phyloP scores from a whole-genome alignment of 306 rosid species.

The Neltuma alba region DNA sequence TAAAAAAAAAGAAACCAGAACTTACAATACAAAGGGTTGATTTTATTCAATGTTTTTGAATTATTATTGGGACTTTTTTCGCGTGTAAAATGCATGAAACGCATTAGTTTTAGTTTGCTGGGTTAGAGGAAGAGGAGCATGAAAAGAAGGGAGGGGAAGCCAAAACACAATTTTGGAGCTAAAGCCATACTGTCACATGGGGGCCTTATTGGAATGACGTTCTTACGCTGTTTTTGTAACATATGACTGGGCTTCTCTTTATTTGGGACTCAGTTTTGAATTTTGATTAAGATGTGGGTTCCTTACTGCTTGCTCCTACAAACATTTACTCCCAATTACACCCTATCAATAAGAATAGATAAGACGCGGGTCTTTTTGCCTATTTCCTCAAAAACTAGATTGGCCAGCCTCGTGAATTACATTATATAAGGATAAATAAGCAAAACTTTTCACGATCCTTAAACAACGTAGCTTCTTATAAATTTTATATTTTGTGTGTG shows the following conservation, averaged over 20 bases:
- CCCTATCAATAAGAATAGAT: no score
- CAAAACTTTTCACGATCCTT: neutral
- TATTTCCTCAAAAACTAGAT: neutral
- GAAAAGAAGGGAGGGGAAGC: neutral
- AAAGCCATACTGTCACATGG: neutral
- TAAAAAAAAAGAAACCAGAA: constrained; percentile 23
- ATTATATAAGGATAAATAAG: no score
- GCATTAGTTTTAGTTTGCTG: no score
- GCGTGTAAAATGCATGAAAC: no score
- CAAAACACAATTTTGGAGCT: constrained; percentile 22
- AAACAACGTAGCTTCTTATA: neutral
- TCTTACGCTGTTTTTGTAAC: neutral
- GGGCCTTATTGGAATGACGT: neutral
- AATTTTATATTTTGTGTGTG: no score
- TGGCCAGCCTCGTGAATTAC: neutral
- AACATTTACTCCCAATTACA: neutral
- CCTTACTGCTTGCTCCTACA: constrained; percentile 10
- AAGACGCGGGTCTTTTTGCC: no score
- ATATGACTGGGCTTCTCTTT: constrained; percentile 14
- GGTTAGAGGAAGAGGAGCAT: no score
- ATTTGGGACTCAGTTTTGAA: neutral
- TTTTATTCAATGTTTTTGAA: constrained; percentile 27
- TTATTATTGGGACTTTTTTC: constrained; percentile 27
- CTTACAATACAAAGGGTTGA: neutral
- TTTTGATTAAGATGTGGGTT: neutral